Evolutionary conservation across 805 yeast species (phyloP).

Genomic region (Saccharomycopsis olivae): DNA sequence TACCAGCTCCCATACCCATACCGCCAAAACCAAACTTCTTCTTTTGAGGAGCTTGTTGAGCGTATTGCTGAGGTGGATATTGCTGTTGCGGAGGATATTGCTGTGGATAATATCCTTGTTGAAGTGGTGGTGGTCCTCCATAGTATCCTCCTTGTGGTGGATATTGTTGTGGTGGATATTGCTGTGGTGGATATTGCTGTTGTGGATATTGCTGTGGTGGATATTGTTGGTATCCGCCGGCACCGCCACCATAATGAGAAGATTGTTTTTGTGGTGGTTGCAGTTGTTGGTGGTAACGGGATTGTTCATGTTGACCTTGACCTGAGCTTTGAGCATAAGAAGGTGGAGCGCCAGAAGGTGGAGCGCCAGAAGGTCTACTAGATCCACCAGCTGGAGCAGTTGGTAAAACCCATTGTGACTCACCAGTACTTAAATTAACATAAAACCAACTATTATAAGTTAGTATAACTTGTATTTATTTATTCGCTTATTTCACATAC

Average conservation of each 20-base stretch:
- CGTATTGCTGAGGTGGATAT: conserved; percentile 15
- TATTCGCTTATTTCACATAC: background rate
- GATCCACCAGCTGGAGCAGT: conserved; percentile 12
- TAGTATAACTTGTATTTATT: no score
- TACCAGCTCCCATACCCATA: conserved; percentile 30
- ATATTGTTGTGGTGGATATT: conserved; percentile 18
- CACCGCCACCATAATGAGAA: background rate
- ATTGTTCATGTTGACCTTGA: conserved; percentile 18
- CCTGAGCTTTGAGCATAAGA: conserved; percentile 3
- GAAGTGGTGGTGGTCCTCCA: conserved; percentile 11
- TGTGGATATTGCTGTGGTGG: conserved; percentile 13
- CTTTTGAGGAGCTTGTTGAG: conserved; percentile 23
- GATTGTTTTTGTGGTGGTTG: conserved; percentile 13
- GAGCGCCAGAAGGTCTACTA: conserved; percentile 1
- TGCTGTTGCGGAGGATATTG: conserved; percentile 15
- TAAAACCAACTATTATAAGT: conserved; percentile 48
- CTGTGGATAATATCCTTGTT: conserved; percentile 18
- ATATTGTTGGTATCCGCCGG: no score
- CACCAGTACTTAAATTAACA: conserved; percentile 59
- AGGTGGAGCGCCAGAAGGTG: conserved; percentile 10
- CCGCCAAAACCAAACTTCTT: conserved; percentile 21
- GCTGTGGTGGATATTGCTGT: conserved; percentile 18
- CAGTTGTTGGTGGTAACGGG: conserved; percentile 22
- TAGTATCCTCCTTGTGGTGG: no score
- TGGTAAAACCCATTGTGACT: conserved; percentile 91